Conservation (phyloP, 108 stramenopile species). For the Nannochloropsis gaditana region DNA sequence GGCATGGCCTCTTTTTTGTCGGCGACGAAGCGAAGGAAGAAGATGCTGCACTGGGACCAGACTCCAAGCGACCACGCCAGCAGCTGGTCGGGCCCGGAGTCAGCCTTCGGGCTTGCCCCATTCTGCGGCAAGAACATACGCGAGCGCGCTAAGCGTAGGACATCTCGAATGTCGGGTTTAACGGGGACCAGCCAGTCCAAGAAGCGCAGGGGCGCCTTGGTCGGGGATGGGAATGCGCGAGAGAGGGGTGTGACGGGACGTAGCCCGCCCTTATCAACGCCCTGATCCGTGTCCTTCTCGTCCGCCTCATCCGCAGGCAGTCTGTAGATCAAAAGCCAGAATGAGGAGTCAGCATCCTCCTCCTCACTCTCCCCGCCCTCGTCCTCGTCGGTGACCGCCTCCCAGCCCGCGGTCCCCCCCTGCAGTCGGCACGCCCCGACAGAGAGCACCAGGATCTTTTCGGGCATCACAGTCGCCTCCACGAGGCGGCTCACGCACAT, state of each 20-base stretch:
- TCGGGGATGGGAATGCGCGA: not conserved
- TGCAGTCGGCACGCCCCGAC: not conserved
- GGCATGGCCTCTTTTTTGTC: not conserved
- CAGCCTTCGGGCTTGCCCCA: not conserved
- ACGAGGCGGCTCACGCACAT: not conserved
- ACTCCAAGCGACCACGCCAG: not conserved
- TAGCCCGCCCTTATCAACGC: not conserved
- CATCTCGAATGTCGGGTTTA: not conserved
- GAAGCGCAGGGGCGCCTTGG: not conserved
- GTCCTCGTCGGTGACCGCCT: not conserved
- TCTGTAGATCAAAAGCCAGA: constrained; percentile 12
- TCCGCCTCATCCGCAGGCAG: not conserved
- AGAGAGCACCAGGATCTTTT: constrained; percentile 3
- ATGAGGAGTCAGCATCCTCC: not conserved
- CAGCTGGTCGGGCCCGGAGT: not conserved
- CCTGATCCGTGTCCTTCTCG: not conserved
- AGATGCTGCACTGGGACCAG: not conserved
- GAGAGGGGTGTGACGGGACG: not conserved
- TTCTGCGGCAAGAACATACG: not conserved
- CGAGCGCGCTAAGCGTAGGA: not conserved
- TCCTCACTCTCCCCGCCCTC: not conserved
- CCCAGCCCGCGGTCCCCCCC: not conserved
- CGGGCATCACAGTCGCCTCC: not conserved
- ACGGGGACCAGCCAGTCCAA: constrained; percentile 5
- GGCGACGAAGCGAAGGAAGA: not conserved